phyloP scores from a whole-genome alignment of 495 filamentous ascomycete species.

The Talaromyces nanjingensis region DNA sequence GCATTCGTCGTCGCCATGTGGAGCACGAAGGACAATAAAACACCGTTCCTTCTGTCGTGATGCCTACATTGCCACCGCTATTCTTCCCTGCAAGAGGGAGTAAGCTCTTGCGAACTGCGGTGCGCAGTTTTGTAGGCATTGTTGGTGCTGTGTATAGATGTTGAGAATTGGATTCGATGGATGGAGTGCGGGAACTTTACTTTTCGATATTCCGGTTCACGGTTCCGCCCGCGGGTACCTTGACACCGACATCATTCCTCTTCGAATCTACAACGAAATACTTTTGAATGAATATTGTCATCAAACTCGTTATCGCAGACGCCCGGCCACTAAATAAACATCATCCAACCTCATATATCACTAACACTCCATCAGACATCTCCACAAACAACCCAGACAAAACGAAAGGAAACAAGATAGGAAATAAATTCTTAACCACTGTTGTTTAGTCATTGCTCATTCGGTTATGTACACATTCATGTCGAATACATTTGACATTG shows the following conservation, averaged over 20 bases:
- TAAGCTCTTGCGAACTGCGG: constrained; percentile 3
- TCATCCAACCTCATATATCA: background rate
- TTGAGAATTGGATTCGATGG: background rate
- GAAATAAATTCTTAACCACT: constrained; percentile 9
- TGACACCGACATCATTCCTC: background rate
- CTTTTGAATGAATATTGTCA: background rate
- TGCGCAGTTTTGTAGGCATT: constrained; percentile 5
- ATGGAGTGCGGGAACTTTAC: background rate
- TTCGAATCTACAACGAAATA: background rate
- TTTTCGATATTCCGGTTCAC: background rate
- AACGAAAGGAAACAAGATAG: background rate
- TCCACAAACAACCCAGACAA: background rate
- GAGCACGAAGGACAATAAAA: constrained; percentile 36
- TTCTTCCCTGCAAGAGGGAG: background rate
- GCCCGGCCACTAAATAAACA: background rate
- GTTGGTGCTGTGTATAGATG: background rate
- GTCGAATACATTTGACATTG: constrained; percentile 4
- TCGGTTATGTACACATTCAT: constrained; percentile 6
- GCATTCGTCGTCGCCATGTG: constrained; percentile 23
- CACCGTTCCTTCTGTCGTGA: constrained; percentile 11
- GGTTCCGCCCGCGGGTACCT: background rate
- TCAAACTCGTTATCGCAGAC: background rate
- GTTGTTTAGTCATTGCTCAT: constrained; percentile 9
- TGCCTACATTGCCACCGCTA: background rate
- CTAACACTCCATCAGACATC: background rate